phyloP scores from a whole-genome alignment of 2,329 filamentous ascomycete genomes.

The Amesomyces nigricolor region DNA sequence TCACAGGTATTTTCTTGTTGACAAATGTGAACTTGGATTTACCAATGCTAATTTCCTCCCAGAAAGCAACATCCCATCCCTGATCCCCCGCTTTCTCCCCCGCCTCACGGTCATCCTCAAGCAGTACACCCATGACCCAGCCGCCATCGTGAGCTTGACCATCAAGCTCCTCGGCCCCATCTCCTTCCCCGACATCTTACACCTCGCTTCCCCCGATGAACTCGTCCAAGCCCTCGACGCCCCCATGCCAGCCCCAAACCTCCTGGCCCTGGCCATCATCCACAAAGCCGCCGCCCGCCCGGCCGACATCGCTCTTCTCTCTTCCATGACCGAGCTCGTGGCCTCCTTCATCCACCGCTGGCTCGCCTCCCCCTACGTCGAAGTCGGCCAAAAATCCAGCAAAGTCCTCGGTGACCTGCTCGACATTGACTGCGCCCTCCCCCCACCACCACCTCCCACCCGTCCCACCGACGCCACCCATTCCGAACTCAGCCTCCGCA shows the following conservation, averaged over 20 bases:
- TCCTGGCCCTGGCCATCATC: constrained; percentile 52
- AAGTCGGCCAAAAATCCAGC: constrained; percentile 49
- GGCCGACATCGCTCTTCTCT: constrained; percentile 46
- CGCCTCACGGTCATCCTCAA: constrained; percentile 49
- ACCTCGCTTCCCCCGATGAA: constrained; percentile 46
- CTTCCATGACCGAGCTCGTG: constrained; percentile 44
- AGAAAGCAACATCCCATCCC: constrained; percentile 48
- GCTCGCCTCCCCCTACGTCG: constrained; percentile 48
- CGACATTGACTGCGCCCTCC: constrained; percentile 47
- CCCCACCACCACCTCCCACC: constrained; percentile 25
- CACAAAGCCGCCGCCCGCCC: constrained; percentile 48
- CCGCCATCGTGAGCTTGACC: constrained; percentile 46
- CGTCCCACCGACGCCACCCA: constrained; percentile 19
- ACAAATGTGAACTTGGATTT: background rate
- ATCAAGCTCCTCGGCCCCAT: constrained; percentile 52
- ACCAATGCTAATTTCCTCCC: background rate
- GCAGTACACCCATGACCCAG: constrained; percentile 45
- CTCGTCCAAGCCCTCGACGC: constrained; percentile 50
- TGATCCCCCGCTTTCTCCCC: constrained; percentile 50
- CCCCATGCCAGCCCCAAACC: constrained; percentile 49
- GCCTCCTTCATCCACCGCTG: constrained; percentile 46
- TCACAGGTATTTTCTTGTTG: constrained; percentile 42
- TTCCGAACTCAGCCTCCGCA: constrained; percentile 34
- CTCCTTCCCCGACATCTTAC: constrained; percentile 45
- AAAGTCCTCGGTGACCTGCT: constrained; percentile 49